Evolutionary conservation across 2,329 filamentous ascomycete genomes (phyloP).

Genomic region (Penicillium sp.): DNA sequence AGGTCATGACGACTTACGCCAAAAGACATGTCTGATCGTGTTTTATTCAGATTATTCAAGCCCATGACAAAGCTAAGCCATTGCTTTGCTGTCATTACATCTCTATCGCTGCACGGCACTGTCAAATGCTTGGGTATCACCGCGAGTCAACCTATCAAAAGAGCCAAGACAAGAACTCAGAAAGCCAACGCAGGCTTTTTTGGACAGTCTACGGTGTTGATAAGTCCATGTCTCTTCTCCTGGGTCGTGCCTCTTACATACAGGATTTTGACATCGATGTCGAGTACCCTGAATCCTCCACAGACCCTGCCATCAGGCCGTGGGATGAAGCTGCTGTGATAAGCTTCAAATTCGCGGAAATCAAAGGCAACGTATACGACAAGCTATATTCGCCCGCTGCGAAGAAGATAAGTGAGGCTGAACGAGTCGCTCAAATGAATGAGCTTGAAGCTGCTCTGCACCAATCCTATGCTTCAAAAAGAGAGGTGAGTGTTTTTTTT

Average conservation of each 20-base stretch:
- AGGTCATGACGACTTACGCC: slow-evolving; percentile 6
- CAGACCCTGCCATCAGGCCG: slow-evolving; percentile 5
- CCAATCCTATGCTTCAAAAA: slow-evolving; percentile 6
- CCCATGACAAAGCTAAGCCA: slow-evolving; percentile 17
- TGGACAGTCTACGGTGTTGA: slow-evolving; percentile 21
- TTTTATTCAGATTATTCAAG: slow-evolving; percentile 12
- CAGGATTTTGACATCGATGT: slow-evolving; percentile 21
- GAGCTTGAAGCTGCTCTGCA: slow-evolving; percentile 9
- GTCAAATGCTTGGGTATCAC: slow-evolving; percentile 20
- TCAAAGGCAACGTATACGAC: slow-evolving; percentile 14
- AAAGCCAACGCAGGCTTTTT: slow-evolving; percentile 18
- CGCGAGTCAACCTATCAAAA: slow-evolving; percentile 13
- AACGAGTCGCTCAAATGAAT: slow-evolving; percentile 7
- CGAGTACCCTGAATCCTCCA: slow-evolving; percentile 3
- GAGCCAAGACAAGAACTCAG: slow-evolving; percentile 1
- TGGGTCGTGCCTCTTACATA: slow-evolving; percentile 17
- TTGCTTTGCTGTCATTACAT: slow-evolving; percentile 15
- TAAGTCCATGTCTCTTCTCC: slow-evolving; percentile 14
- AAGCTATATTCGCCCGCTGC: slow-evolving; percentile 11
- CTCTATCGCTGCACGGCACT: slow-evolving; percentile 17
- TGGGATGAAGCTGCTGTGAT: slow-evolving; percentile 14
- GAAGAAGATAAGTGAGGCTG: slow-evolving; percentile 1
- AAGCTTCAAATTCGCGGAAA: slow-evolving; percentile 9
- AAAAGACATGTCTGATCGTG: background rate
- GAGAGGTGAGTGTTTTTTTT: background rate